Base-by-base conservation (phyloP, 2,329 filamentous ascomycete genomes). In the Verticillium albo-atrum region DNA sequence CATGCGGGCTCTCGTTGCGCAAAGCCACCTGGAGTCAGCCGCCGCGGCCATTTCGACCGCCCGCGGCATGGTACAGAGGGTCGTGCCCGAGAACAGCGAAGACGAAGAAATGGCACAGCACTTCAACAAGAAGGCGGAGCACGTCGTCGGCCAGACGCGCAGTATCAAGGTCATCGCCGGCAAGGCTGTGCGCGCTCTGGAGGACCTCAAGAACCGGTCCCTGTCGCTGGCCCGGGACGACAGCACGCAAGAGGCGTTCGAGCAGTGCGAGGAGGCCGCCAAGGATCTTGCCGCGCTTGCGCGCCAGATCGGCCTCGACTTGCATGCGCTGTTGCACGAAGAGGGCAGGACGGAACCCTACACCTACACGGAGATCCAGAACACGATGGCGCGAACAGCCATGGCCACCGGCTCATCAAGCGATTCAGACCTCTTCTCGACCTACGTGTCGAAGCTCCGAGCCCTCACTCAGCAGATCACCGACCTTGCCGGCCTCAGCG, bases 91-190 rank as follows among this genome's bases (percentile, higher is more conserved):
- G 0, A 70, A 72, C 28, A 68, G 67, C 14, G 85, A 89, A 27
- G 87, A 91, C 7, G 88, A 89, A 57, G 89, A 91, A 62, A 78
- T 85, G 64, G 83, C 82, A 12, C 77, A 87, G 62, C 82, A 89
- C 66, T 89, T 96, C 66, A 73, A 83, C 30, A 87, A 86, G 68
- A 90, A 89, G 71, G 79, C 89, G 1, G 92, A 96, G 61, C 73
- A 81, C 17, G 84, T 92, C 58, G 83, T 92, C 61, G 86, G 85
- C 15, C 88, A 92, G 68, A 90, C 90, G 7, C 85, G 93, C 61
- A 92, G 90, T 70, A 84, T 89, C 59, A 97, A 96, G 79, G 90
- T 97, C 34, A 82, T 94, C 55, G 86, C 90, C 54, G 85, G 88
- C 59, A 96, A 96, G 77, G 85, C 90, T 6, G 83, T 91, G 50